Percentiles rank a stretch among this genome's conserved stretches.
These are phyloP conservation scores for Volvariella surrecta DNA, from an alignment of 1,284 basidiomycete species.

Conservation along the genomic window DNA sequence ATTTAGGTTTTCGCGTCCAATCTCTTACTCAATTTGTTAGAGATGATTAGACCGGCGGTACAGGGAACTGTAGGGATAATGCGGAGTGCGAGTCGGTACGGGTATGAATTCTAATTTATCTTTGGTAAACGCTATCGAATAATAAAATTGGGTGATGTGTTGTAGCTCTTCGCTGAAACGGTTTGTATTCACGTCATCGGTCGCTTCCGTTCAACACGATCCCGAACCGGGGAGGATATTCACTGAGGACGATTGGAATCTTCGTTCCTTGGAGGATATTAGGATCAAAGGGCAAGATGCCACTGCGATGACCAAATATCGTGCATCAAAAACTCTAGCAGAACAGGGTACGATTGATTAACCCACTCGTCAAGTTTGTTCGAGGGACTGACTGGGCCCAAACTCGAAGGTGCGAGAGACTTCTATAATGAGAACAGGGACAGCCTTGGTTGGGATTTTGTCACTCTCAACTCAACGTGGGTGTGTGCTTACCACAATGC, in stretches of 20 bases:
- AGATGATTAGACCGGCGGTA: constrained; percentile 31
- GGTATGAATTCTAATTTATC: constrained; percentile 15
- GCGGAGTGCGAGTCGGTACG: constrained; percentile 25
- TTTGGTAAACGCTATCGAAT: background rate
- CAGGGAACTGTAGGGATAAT: constrained; percentile 33
- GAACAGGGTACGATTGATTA: constrained; percentile 37
- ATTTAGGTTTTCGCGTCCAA: background rate
- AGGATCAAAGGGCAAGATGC: constrained; percentile 44
- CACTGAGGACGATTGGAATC: constrained; percentile 59
- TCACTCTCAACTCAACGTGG: constrained; percentile 47
- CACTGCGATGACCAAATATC: constrained; percentile 35
- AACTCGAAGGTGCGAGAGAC: constrained; percentile 46
- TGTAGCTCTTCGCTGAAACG: too few species aligned
- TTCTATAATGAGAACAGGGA: constrained; percentile 48
- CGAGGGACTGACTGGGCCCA: too few species aligned
- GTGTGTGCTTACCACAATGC: constrained; percentile 24
- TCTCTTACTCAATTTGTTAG: constrained; percentile 13
- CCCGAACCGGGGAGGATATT: constrained; percentile 15
- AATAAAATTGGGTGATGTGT: too few species aligned
- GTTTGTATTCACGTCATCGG: too few species aligned
- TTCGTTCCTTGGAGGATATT: constrained; percentile 41
- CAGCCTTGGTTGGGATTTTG: constrained; percentile 42
- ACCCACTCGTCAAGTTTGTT: too few species aligned
- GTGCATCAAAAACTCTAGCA: constrained; percentile 61
- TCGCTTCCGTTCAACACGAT: too few species aligned